These are phyloP conservation scores for Russula brevipes DNA, from an alignment of 768 basidiomycete genomes.

Conservation along the genomic window DNA sequence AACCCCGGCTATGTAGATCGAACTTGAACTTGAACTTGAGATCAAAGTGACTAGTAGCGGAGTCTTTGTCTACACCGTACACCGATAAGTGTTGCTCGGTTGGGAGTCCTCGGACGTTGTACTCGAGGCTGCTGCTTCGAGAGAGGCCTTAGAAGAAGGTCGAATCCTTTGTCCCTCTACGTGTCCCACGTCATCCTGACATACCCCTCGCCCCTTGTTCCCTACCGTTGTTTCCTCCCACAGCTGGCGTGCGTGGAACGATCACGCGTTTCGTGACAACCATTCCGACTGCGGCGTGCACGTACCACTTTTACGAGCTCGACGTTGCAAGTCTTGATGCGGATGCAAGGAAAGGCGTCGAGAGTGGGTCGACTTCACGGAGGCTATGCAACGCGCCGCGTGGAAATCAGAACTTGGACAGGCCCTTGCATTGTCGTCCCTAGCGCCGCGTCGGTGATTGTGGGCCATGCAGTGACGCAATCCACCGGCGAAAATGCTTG, in stretches of 20 bases:
- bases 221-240: constrained; percentile 26
- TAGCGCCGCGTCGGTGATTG: constrained; percentile 55
- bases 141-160: constrained; percentile 97
- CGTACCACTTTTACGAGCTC: constrained; percentile 88
- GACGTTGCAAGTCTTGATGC: constrained; percentile 72
- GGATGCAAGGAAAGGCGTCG: constrained; percentile 68
- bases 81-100: constrained; percentile 36
- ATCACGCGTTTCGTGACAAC: constrained; percentile 84
- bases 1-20: too few relatives aligned
- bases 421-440: constrained; percentile 64
- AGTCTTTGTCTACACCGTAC: too few relatives aligned
- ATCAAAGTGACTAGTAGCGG: too few relatives aligned
- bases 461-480: constrained; percentile 1
- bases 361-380: constrained; percentile 87
- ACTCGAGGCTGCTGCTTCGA: constrained; percentile 82
- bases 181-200: constrained; percentile 70
- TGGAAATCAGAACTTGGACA: constrained; percentile 86
- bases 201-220: constrained; percentile 39
- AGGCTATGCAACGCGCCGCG: constrained; percentile 64
- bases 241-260: constrained; percentile 84
- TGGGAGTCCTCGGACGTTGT: constrained; percentile 79
- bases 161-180: constrained; percentile 76
- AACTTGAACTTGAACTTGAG: too few relatives aligned
- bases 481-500: background rate
- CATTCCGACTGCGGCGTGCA: constrained; percentile 70